Conservation (phyloP, 2,329 filamentous ascomycete genomes). For the Aspergillus latus region DNA sequence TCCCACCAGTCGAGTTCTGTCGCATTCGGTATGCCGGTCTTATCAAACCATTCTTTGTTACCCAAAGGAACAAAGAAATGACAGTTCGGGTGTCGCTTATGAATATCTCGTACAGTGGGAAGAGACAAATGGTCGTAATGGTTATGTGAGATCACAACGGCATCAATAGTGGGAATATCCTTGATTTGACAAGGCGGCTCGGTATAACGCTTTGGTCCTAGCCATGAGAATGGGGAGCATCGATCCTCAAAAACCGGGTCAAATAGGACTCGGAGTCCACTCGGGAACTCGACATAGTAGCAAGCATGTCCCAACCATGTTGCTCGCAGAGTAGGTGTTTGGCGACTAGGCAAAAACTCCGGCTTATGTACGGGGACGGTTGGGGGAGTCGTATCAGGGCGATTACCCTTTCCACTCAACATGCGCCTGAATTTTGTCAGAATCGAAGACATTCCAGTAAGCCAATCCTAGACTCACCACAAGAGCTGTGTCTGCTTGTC, state of each 20-base stretch:
- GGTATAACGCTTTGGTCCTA: conserved; percentile 77
- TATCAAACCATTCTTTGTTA: conserved; percentile 77
- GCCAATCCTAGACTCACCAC: neutral
- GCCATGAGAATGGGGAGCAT: conserved; percentile 71
- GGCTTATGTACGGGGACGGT: conserved; percentile 68
- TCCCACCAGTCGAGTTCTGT: conserved; percentile 98
- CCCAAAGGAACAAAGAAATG: conserved; percentile 88
- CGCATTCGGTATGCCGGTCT: conserved; percentile 68
- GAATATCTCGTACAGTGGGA: conserved; percentile 69
- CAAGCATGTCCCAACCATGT: conserved; percentile 97
- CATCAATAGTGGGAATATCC: conserved; percentile 65
- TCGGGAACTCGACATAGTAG: conserved; percentile 87
- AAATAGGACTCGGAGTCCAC: conserved; percentile 82
- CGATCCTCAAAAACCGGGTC: conserved; percentile 90
- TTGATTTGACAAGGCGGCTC: conserved; percentile 71
- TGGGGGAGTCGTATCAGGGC: conserved; percentile 63
- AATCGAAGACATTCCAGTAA: neutral
- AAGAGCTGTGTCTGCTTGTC: neutral
- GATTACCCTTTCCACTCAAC: conserved; percentile 51
- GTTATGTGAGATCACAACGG: conserved; percentile 76
- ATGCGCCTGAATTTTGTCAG: conserved; percentile 9
- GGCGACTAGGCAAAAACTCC: conserved; percentile 62
- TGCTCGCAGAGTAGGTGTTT: conserved; percentile 65
- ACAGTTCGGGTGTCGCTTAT: conserved; percentile 68
- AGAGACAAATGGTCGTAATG: conserved; percentile 93